These are phyloP conservation scores for Dalechampia spathulata DNA, from an alignment of 441 rosid genomes.

Conservation along the genomic window DNA sequence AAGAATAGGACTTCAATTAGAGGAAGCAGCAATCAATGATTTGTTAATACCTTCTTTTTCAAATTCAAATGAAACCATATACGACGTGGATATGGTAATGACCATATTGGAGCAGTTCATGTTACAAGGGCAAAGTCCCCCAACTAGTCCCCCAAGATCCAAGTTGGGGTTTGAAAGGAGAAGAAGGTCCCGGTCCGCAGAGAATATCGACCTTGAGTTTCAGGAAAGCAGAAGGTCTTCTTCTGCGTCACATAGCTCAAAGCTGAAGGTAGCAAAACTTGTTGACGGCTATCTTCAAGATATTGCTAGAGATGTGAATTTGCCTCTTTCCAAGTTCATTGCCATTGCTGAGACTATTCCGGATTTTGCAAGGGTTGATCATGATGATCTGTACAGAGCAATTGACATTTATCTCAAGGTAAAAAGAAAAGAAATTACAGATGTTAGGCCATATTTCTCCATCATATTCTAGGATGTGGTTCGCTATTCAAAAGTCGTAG, in stretches of 20 bases:
- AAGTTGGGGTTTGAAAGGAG: conserved; percentile 54
- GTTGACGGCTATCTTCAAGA: conserved; percentile 80
- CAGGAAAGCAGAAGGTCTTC: conserved; percentile 88
- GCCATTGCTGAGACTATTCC: conserved; percentile 81
- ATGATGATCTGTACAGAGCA: conserved; percentile 87
- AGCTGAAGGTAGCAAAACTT: conserved; percentile 66
- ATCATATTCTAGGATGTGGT: conserved; percentile 27
- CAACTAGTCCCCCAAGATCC: conserved; percentile 58
- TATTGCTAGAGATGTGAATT: conserved; percentile 60
- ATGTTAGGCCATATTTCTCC: conserved; percentile 20
- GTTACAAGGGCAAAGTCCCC: conserved; percentile 49
- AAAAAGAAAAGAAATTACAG: conserved; percentile 5
- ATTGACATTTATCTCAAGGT: conserved; percentile 93
- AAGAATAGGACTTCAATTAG: conserved; percentile 68
- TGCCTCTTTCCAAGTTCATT: conserved; percentile 56
- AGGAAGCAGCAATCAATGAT: conserved; percentile 65
- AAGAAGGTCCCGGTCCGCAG: conserved; percentile 85
- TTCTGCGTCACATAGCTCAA: conserved; percentile 65
- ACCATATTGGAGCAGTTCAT: conserved; percentile 61
- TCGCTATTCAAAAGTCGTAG: conserved; percentile 16
- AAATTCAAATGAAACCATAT: conserved; percentile 35
- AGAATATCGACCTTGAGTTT: conserved; percentile 66
- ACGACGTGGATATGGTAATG: conserved; percentile 68
- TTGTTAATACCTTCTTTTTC: conserved; percentile 62
- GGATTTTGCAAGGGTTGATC: conserved; percentile 56